Evolutionary conservation across 306 rosid genomes (phyloP).

Genomic region (Cicer cuneatum): DNA sequence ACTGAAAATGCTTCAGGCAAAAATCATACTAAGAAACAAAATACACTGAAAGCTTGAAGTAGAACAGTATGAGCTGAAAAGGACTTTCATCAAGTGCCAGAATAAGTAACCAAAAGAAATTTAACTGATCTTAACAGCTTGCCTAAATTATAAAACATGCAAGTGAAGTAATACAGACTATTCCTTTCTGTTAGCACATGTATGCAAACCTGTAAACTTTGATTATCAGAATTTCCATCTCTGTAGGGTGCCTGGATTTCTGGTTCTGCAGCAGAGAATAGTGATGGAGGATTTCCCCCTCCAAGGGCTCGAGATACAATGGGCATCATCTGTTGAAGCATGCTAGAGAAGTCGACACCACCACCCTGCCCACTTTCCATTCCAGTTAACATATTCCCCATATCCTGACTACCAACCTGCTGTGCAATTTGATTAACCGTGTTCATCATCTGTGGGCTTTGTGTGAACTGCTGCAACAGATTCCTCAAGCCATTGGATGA

Average conservation of each 20-base stretch:
- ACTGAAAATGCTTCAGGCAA: not conserved
- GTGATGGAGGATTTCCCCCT: slow-evolving; percentile 54
- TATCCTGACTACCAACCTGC: slow-evolving; percentile 81
- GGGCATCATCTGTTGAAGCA: slow-evolving; percentile 99
- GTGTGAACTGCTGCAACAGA: slow-evolving; percentile 89
- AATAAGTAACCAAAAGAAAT: not conserved
- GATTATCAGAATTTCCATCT: slow-evolving; percentile 51
- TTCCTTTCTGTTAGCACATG: slow-evolving; percentile 22
- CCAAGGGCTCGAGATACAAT: slow-evolving; percentile 84
- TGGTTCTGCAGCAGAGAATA: slow-evolving; percentile 56
- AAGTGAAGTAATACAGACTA: slow-evolving; percentile 15
- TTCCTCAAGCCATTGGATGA: slow-evolving; percentile 89
- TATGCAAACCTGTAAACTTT: slow-evolving; percentile 65
- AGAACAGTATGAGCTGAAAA: slow-evolving; percentile 18
- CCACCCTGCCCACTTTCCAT: slow-evolving; percentile 77
- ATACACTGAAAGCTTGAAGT: slow-evolving; percentile 9
- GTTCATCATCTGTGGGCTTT: slow-evolving; percentile 87
- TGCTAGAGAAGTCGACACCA: slow-evolving; percentile 78
- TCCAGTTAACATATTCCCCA: slow-evolving; percentile 75
- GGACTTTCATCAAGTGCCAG: slow-evolving; percentile 11
- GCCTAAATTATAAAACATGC: slow-evolving; percentile 22
- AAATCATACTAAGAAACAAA: not conserved
- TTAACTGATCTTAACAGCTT: slow-evolving; percentile 8
- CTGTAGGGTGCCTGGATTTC: slow-evolving; percentile 44
- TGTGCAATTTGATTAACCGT: slow-evolving; percentile 81